These are phyloP conservation scores for Mycena epipterygia DNA, from an alignment of 768 basidiomycete species.

Conservation along the genomic window DNA sequence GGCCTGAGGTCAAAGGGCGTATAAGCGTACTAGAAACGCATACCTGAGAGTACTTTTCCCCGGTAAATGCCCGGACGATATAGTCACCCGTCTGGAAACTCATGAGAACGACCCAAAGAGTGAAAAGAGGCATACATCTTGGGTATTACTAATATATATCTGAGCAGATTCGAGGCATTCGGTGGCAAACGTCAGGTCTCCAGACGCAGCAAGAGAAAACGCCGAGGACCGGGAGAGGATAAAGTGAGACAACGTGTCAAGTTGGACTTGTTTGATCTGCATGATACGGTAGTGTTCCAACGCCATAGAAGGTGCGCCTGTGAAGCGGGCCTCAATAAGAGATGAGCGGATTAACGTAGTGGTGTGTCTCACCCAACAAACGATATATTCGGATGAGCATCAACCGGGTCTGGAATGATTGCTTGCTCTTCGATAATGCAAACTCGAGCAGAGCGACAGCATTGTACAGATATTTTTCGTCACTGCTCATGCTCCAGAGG, in stretches of 20 bases:
- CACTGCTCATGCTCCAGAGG: slow-evolving; percentile 69
- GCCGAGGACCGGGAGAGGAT: slow-evolving; percentile 82
- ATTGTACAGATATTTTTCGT: slow-evolving; percentile 71
- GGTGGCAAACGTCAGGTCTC: slow-evolving; percentile 80
- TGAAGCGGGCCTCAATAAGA: slow-evolving; percentile 1
- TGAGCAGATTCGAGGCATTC: slow-evolving; percentile 87
- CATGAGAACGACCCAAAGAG: slow-evolving; percentile 11
- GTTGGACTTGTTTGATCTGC: slow-evolving; percentile 87
- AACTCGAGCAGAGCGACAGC: slow-evolving; percentile 80
- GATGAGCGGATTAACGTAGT: neutral
- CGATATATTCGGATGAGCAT: slow-evolving; percentile 87
- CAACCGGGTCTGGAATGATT: slow-evolving; percentile 84
- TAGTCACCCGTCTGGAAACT: slow-evolving; percentile 78
- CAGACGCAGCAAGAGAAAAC: slow-evolving; percentile 82
- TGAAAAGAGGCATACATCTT: slow-evolving; percentile 67
- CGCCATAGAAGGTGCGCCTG: slow-evolving; percentile 81
- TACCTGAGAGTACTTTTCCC: slow-evolving; percentile 89
- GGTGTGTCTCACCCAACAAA: slow-evolving; percentile 69
- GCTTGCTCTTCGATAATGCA: slow-evolving; percentile 77
- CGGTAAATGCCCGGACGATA: slow-evolving; percentile 80
- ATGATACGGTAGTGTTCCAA: slow-evolving; percentile 85
- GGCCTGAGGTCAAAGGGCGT: neutral
- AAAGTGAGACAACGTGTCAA: slow-evolving; percentile 91
- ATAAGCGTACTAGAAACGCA: neutral
- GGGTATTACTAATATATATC: slow-evolving; percentile 84